Conservation (phyloP, 257 asterid species). For the Solanum corneliomulleri region DNA sequence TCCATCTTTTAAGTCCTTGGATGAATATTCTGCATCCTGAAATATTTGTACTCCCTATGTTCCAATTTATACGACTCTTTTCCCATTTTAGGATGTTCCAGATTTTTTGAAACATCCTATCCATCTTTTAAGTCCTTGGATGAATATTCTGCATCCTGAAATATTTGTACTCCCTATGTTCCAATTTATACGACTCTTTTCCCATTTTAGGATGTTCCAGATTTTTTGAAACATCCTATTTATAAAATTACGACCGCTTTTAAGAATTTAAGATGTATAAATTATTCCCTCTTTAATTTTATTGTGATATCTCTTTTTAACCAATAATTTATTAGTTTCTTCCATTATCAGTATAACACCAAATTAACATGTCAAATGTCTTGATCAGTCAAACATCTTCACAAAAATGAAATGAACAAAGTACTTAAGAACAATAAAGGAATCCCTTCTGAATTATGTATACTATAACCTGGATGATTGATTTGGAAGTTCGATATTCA, state of each 20-base stretch:
- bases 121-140: background rate
- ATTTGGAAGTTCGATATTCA: background rate
- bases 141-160: background rate
- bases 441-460: background rate
- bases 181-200: background rate
- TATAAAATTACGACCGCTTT: too few species aligned
- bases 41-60: background rate
- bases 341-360: background rate
- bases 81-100: background rate
- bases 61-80: background rate
- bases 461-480: background rate
- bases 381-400: background rate
- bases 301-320: background rate
- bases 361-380: background rate
- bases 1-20: background rate
- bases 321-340: background rate
- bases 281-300: background rate
- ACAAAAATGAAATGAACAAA: background rate
- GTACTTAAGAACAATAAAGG: background rate
- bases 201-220: background rate
- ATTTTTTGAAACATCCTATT: background rate
- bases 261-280: background rate
- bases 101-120: background rate
- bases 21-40: background rate
- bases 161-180: background rate